Evolutionary conservation across 2,329 filamentous ascomycete genomes (phyloP), one percentile per base, ranked within the genome.

Genomic region (Alternaria gaisen): DNA sequence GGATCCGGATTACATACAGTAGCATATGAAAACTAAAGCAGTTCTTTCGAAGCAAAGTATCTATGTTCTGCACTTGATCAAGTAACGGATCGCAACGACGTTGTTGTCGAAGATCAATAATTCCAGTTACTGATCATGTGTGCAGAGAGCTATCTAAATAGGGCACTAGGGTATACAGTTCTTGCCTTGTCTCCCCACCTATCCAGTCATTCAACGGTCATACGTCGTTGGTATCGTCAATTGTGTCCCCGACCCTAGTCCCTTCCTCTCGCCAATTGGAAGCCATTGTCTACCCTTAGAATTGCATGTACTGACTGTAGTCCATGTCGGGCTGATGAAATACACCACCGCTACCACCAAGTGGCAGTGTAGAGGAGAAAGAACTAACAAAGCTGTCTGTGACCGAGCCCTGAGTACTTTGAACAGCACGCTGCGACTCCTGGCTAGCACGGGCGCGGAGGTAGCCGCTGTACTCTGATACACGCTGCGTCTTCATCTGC

Each of bases 1-100:
- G 3, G 76, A 78, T 61, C 73, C 75, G 0, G 66, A 62, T 7
- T 77, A 77, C 42, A 42, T 52, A 5, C 16, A 46, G 7, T 38
- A 30, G 54, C 24, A 12, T 6, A 18, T 10, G 14, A 16, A 18
- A 26, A 6, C 2, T 6, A 6, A 44, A 14, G 16, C 11, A 8
- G 4, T 42, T 24, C 14, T 34, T 12, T 14, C 3, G 14, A 26
- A 20, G 11, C 28, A 5, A 42, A 30, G 7, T 43, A 14, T 54
- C 48, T 26, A 3, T 24, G 14, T 50, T 26, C 16, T 22, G 20
- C 30, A 16, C 32, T n/a, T 68, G 34, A 58, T 9, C 51, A 46
- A 48, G n/a, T 11, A 18, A 63, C 32, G 28, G 22, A 56, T 46
- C 26, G 53, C 34, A 50, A 57, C 41, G 53, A 64, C 30, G 14